Evolutionary conservation across 305 asterid genomes (phyloP).

Genomic region (Plantago lanceolata): DNA sequence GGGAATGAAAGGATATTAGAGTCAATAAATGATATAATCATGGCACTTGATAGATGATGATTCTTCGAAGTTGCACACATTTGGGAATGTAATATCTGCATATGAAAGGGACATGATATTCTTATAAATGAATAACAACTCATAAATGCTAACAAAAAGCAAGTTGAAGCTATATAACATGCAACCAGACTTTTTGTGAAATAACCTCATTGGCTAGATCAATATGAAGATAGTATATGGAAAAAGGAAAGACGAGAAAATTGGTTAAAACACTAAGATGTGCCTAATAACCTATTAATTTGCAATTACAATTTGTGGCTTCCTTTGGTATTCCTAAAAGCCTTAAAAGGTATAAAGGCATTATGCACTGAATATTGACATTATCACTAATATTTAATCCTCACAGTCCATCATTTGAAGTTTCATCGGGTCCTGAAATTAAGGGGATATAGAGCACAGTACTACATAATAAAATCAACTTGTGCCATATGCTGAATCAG

Average conservation of each 20-base stretch:
- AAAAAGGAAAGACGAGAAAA: background rate
- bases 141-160: background rate
- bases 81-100: background rate
- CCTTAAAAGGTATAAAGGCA: background rate
- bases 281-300: no score
- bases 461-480: background rate
- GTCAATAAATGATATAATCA: constrained; percentile 7
- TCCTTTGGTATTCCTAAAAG: background rate
- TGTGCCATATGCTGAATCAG: background rate
- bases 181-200: background rate
- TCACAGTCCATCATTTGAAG: background rate
- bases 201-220: background rate
- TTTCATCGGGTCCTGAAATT: background rate
- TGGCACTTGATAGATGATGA: constrained; percentile 6
- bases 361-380: background rate
- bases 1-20: constrained; percentile 16
- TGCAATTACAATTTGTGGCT: background rate
- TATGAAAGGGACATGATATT: constrained; percentile 3
- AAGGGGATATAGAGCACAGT: no score
- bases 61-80: constrained; percentile 1
- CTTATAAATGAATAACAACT: no score
- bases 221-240: background rate
- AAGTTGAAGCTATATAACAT: background rate
- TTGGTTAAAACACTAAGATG: no score
- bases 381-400: background rate